phyloP scores from a whole-genome alignment of 306 rosid species.

The Malus orientalis region DNA sequence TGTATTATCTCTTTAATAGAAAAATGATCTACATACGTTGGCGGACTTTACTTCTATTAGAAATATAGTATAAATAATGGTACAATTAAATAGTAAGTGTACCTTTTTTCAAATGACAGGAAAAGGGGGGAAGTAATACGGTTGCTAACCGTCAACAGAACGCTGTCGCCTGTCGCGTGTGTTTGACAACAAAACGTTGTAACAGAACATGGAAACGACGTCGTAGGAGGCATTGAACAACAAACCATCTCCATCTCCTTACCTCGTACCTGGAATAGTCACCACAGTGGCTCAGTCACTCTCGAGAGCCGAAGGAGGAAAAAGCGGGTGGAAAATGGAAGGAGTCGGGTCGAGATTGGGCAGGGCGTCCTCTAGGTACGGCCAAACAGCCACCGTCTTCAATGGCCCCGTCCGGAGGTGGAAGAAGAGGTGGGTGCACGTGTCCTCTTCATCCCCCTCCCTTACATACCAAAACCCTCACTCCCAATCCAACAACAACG shows the following conservation, averaged over 20 bases:
- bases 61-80: no score
- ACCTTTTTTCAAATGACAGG: no score
- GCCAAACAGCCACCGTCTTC: conserved; percentile 72
- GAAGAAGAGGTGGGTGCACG: conserved; percentile 96
- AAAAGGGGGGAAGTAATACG: neutral
- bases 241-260: neutral
- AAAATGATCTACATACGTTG: no score
- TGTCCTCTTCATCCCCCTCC: conserved; percentile 27
- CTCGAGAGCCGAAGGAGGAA: neutral
- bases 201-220: neutral
- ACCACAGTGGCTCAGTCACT: neutral
- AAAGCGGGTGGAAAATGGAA: conserved; percentile 45
- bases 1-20: no score
- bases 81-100: no score
- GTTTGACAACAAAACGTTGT: neutral
- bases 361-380: conserved; percentile 90
- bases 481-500: conserved; percentile 30
- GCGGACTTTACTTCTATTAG: rapidly evolving
- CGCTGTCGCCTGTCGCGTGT: neutral
- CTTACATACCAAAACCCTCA: conserved; percentile 25
- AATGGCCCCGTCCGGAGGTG: conserved; percentile 91
- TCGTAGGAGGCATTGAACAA: neutral
- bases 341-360: conserved; percentile 80
- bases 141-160: neutral
- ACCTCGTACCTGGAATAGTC: conserved; percentile 9